Percentiles rank a stretch among this genome's conserved stretches.
phyloP scores from a whole-genome alignment of 768 basidiomycete genomes.

The Termitomyces sp. region DNA sequence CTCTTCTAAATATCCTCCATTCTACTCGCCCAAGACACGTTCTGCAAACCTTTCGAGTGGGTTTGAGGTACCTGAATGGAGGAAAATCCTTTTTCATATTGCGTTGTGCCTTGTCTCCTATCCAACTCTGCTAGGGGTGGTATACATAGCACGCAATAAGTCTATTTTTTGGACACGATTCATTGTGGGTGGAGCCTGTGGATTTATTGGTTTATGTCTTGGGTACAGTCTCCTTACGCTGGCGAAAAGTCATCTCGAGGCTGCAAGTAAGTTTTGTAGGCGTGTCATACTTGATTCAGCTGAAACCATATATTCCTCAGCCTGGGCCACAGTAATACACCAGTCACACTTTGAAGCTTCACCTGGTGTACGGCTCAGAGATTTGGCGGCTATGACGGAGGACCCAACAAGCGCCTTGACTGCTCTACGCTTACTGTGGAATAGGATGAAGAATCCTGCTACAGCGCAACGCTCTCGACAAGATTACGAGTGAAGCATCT shows the following conservation, averaged over 20 bases:
- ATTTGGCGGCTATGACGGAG: slow-evolving; percentile 27
- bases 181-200: slow-evolving; percentile 26
- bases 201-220: slow-evolving; percentile 25
- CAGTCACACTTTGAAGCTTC: slow-evolving; percentile 24
- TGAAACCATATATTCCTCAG: slow-evolving; percentile 14
- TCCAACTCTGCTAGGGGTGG: slow-evolving; percentile 25
- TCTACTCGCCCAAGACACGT: slow-evolving; percentile 8
- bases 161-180: slow-evolving; percentile 35
- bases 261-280: slow-evolving; percentile 26
- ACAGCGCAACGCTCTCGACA: slow-evolving; percentile 22
- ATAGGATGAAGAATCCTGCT: slow-evolving; percentile 25
- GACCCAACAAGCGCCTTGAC: slow-evolving; percentile 22
- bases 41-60: slow-evolving; percentile 7
- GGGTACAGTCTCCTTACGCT: slow-evolving; percentile 24
- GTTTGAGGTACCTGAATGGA: slow-evolving; percentile 31
- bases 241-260: slow-evolving; percentile 26
- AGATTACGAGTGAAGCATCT: slow-evolving; percentile 31
- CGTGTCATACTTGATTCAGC: background rate
- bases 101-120: slow-evolving; percentile 26
- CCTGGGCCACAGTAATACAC: slow-evolving; percentile 40
- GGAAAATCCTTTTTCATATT: slow-evolving; percentile 21
- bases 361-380: slow-evolving; percentile 29
- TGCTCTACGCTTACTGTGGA: slow-evolving; percentile 29
- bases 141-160: slow-evolving; percentile 19
- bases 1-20: slow-evolving; percentile 7